phyloP scores from a whole-genome alignment of 129 eudicot species.

The Pulicaria dysenterica region DNA sequence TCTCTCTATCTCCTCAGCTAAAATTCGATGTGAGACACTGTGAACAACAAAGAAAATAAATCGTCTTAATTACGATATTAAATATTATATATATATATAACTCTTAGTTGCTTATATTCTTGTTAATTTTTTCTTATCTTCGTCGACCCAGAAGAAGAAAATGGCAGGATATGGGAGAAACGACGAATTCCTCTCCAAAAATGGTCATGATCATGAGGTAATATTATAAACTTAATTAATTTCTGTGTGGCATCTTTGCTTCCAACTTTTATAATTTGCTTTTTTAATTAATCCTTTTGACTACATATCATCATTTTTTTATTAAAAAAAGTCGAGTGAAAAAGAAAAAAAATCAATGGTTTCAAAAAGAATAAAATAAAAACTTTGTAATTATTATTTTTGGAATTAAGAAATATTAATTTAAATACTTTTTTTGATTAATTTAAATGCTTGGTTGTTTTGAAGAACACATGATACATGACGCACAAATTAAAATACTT shows the following conservation, averaged over 20 bases:
- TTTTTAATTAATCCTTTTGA: neutral
- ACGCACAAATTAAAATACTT: neutral
- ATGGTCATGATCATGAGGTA: slow-evolving; percentile 65
- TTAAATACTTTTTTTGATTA: slow-evolving; percentile 1
- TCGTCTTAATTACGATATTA: no score
- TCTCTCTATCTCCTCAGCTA: slow-evolving; percentile 19
- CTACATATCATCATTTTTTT: slow-evolving; percentile 3
- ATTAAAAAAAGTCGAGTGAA: slow-evolving; percentile 10
- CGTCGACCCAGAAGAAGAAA: slow-evolving; percentile 19
- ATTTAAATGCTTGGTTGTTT: slow-evolving; percentile 26
- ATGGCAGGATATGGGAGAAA: slow-evolving; percentile 64
- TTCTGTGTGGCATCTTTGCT: slow-evolving; percentile 4
- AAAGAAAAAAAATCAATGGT: neutral
- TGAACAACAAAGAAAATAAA: slow-evolving; percentile 6
- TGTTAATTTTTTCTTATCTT: neutral
- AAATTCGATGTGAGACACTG: slow-evolving; percentile 21
- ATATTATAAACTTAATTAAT: neutral
- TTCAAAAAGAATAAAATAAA: neutral
- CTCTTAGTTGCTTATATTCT: neutral
- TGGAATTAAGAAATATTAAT: neutral
- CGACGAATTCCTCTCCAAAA: slow-evolving; percentile 41
- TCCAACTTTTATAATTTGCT: neutral
- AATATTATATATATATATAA: neutral
- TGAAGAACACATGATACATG: slow-evolving; percentile 37
- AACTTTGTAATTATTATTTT: neutral